Percentiles rank a stretch among this genome's conserved stretches.
Conservation (phyloP, 306 rosid species). For the Prunus armeniaca region DNA sequence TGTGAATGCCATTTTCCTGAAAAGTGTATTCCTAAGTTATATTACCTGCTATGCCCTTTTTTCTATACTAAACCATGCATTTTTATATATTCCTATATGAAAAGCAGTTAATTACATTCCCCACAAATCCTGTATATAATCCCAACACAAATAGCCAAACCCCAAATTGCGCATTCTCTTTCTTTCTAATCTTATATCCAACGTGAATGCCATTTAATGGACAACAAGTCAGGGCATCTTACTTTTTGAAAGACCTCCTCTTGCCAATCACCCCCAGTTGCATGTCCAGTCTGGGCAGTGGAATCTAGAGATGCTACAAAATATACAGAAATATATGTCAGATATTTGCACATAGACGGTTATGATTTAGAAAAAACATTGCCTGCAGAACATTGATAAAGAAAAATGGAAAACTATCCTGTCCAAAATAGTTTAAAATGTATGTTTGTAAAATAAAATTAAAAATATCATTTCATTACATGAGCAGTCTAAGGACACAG, state of each 20-base stretch:
- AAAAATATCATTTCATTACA: not conserved
- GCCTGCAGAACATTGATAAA: not conserved
- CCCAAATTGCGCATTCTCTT: not conserved
- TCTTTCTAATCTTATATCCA: not conserved
- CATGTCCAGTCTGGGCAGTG: slow-evolving; percentile 53
- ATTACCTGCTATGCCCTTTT: too few relatives aligned
- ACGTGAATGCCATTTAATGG: not conserved
- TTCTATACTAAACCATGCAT: too few relatives aligned
- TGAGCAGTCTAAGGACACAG: not conserved
- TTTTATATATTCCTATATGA: too few relatives aligned
- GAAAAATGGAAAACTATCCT: not conserved
- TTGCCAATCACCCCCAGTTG: slow-evolving; percentile 64
- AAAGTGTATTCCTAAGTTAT: too few relatives aligned
- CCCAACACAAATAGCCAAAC: not conserved
- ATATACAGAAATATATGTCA: slow-evolving; percentile 1
- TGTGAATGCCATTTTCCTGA: too few relatives aligned
- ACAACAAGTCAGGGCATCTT: slow-evolving; percentile 7
- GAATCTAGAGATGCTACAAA: slow-evolving; percentile 64
- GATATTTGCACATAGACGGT: not conserved
- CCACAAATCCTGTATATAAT: not conserved
- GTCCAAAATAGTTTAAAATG: not conserved
- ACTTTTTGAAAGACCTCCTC: slow-evolving; percentile 75
- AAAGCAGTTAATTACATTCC: not conserved
- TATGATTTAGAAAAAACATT: not conserved
- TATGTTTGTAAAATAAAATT: not conserved